These are phyloP conservation scores for Verticillium tricorpus DNA, from an alignment of 2,329 filamentous ascomycete species.

Conservation along the genomic window DNA sequence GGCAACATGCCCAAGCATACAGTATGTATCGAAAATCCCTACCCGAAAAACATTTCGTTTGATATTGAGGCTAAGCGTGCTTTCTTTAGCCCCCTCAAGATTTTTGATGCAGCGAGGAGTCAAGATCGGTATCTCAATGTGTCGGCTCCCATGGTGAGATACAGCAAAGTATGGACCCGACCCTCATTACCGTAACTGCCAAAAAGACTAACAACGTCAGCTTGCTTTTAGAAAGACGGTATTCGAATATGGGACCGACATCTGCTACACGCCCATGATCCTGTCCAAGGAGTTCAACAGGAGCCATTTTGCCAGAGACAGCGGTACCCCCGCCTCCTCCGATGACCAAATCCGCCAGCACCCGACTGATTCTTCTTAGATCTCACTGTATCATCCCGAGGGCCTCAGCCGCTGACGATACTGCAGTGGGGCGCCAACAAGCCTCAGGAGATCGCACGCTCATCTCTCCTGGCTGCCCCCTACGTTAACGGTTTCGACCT, in stretches of 20 bases:
- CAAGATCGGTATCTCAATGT: slow-evolving; percentile 52
- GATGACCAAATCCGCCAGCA: not conserved
- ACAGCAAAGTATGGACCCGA: slow-evolving; percentile 43
- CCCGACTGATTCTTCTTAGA: slow-evolving; percentile 30
- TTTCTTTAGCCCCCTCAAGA: slow-evolving; percentile 46
- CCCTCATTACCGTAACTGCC: not conserved
- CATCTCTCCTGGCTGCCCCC: slow-evolving; percentile 57
- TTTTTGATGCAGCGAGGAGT: slow-evolving; percentile 51
- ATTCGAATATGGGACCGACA: slow-evolving; percentile 58
- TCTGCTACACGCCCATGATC: slow-evolving; percentile 71
- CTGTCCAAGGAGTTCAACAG: slow-evolving; percentile 66
- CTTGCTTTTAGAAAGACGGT: slow-evolving; percentile 67
- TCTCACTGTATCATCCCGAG: slow-evolving; percentile 53
- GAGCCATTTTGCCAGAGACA: slow-evolving; percentile 53
- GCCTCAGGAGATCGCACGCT: slow-evolving; percentile 57
- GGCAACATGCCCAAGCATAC: not conserved
- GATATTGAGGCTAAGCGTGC: not conserved
- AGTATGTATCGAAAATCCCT: not conserved
- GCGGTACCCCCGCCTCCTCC: slow-evolving; percentile 34
- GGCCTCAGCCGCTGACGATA: slow-evolving; percentile 54
- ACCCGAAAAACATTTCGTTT: not conserved
- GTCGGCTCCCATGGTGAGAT: slow-evolving; percentile 65
- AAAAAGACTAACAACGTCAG: slow-evolving; percentile 27
- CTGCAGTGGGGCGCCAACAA: slow-evolving; percentile 64
- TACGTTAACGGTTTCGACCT: slow-evolving; percentile 62